These are phyloP conservation scores for Dioszegia aurantiaca DNA, from an alignment of 768 basidiomycete species.

Conservation along the genomic window DNA sequence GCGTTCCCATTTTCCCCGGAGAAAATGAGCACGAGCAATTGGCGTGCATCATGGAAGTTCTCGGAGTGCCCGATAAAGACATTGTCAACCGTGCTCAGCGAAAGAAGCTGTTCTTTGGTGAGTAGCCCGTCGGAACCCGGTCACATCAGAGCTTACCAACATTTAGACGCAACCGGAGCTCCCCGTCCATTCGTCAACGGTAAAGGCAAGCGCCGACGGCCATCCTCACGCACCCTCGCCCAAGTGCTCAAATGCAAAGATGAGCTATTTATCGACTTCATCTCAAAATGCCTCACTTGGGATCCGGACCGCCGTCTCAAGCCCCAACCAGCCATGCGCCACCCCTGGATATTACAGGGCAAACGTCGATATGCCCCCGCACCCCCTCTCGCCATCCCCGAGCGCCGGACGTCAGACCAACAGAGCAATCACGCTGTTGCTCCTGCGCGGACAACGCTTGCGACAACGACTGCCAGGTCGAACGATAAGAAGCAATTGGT, in stretches of 20 bases:
- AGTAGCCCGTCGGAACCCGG: constrained; percentile 39
- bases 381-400: not conserved
- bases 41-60: constrained; percentile 98
- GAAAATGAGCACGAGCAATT: constrained; percentile 98
- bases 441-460: not conserved
- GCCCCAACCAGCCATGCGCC: constrained; percentile 85
- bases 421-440: not conserved
- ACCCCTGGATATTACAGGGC: constrained; percentile 77
- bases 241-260: constrained; percentile 89
- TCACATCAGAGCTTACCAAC: constrained; percentile 8
- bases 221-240: constrained; percentile 82
- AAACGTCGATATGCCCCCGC: constrained; percentile 17
- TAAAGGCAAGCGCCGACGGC: constrained; percentile 86
- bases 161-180: constrained; percentile 79
- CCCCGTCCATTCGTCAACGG: constrained; percentile 93
- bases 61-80: constrained; percentile 92
- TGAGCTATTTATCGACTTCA: constrained; percentile 93
- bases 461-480: not conserved
- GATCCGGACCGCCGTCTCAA: constrained; percentile 95
- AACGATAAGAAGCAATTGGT: constrained; percentile 30
- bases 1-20: constrained; percentile 97
- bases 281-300: constrained; percentile 95
- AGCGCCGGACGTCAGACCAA: not conserved
- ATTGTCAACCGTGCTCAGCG: constrained; percentile 90
- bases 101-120: constrained; percentile 94